A percentile compares a stretch with the other conserved stretches of the same genome.
Conservation (phyloP, 768 basidiomycete genomes). For the Xanthoconium purpureum region DNA sequence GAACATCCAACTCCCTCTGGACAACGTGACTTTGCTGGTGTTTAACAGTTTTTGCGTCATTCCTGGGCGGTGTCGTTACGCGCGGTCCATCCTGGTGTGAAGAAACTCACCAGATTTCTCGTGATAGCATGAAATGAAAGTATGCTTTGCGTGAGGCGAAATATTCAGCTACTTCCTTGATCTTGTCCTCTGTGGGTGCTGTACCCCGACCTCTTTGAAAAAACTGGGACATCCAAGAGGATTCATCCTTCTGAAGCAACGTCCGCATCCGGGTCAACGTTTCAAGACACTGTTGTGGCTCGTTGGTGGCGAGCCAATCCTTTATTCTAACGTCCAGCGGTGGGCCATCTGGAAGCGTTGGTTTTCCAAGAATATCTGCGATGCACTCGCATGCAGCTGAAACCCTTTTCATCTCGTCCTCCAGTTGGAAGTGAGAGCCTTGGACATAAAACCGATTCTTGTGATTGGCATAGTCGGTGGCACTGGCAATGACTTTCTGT, state of each 20-base stretch:
- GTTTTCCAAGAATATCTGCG: neutral
- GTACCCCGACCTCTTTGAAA: neutral
- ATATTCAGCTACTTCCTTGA: neutral
- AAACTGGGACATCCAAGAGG: neutral
- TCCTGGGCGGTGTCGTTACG: neutral
- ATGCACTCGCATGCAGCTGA: neutral
- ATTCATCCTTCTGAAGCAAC: neutral
- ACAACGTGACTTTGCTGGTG: neutral
- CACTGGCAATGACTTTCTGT: neutral
- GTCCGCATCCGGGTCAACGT: neutral
- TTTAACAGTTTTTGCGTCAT: neutral
- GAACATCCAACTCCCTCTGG: too few relatives aligned
- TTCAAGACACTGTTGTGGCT: neutral
- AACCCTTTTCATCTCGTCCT: neutral
- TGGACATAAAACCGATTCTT: neutral
- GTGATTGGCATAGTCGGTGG: neutral
- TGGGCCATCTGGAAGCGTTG: neutral
- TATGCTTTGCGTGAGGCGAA: neutral
- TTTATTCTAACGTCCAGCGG: neutral
- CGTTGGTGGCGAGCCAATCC: neutral
- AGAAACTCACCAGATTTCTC: conserved; percentile 2
- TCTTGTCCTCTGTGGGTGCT: neutral
- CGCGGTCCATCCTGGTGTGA: too few relatives aligned
- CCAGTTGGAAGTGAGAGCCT: neutral
- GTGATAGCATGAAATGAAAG: neutral